Base-by-base conservation (phyloP, 345 rosid species). In the Iberis pinnata region DNA sequence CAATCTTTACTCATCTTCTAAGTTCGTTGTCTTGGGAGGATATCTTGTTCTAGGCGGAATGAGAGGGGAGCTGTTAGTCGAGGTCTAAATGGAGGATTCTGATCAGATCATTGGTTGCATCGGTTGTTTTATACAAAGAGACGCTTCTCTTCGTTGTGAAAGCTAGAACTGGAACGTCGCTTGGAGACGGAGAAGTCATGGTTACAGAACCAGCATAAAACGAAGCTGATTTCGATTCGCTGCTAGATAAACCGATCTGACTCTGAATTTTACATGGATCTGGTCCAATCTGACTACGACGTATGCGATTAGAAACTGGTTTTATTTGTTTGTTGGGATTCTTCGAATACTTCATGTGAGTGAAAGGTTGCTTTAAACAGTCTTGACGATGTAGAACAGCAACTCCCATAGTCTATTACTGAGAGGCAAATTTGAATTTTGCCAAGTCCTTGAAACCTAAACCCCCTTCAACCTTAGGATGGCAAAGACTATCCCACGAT, bases 131-230 rank as follows among this genome's bases (percentile, higher is more conserved):
- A 17, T 48, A 43, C 1, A 37, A 13, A 3, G 39, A 70, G 1
- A 12, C 78, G 1, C 29, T 33, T 42, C 68, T 82, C 68, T 76
- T 89, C 31, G 19, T 16, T 47, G 60, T 78, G 9, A 87, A 87
- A 0, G 73, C 86, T 5, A 95, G 98, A 10, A 90, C 46, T 25
- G 96, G 98, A 2, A 90, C 81, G 16, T 89, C 89, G 58, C 95
- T 82, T 1, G 98, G 98, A 2, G 95, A 84, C n/a, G 98, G 96
- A 5, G 96, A 90, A 0, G 83, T 60, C 42, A 81, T 16, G 38
- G 81, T 84, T 4, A 79, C 92, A 4, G 84, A 70, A 4, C 98
- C 98, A 0, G 95, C 98, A 26, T 84, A 90, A 65, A 82, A 80
- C 6, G 75, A 61, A 6, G 17, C 41, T 7, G 43, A n/a, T 4